Percentiles rank a stretch among this genome's conserved stretches.
Conservation (phyloP, 1,284 basidiomycete species). For the Mycosarcoma mackinlayi region DNA sequence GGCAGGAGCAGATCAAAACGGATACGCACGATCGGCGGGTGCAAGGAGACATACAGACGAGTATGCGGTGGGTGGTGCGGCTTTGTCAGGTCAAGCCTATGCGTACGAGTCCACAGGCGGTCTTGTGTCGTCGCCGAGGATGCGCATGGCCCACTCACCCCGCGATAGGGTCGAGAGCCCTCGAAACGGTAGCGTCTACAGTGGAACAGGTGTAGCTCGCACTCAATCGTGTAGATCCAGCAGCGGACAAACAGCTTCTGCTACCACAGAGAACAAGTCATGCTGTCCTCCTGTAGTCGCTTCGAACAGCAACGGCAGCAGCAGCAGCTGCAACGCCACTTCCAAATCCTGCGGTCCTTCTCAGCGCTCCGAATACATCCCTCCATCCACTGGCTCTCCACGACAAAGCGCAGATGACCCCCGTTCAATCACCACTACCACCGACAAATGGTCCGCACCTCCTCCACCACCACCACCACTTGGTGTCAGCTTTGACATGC, state of each 20-base stretch:
- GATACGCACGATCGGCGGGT: not conserved
- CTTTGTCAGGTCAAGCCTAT: not conserved
- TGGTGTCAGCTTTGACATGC: constrained; percentile 26
- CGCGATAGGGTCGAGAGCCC: not conserved
- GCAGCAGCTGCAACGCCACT: not conserved
- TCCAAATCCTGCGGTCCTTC: no score
- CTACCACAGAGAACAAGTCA: not conserved
- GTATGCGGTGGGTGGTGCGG: not conserved
- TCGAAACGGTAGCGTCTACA: not conserved
- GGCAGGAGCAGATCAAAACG: not conserved
- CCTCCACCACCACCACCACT: constrained; percentile 1
- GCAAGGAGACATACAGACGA: not conserved
- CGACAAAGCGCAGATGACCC: no score
- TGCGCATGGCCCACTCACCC: not conserved
- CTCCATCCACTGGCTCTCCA: no score
- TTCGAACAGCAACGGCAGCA: not conserved
- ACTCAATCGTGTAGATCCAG: not conserved
- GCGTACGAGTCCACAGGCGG: not conserved
- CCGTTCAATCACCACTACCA: no score
- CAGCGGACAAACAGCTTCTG: no score
- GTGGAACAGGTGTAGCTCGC: not conserved
- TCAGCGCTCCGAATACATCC: no score
- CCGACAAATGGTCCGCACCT: constrained; percentile 2
- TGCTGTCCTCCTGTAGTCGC: constrained; percentile 2
- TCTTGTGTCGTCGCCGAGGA: not conserved